Percentiles rank a stretch among this genome's conserved stretches.
These are phyloP conservation scores for Carex parvula DNA, from an alignment of 176 grass and related monocot species.

Conservation along the genomic window DNA sequence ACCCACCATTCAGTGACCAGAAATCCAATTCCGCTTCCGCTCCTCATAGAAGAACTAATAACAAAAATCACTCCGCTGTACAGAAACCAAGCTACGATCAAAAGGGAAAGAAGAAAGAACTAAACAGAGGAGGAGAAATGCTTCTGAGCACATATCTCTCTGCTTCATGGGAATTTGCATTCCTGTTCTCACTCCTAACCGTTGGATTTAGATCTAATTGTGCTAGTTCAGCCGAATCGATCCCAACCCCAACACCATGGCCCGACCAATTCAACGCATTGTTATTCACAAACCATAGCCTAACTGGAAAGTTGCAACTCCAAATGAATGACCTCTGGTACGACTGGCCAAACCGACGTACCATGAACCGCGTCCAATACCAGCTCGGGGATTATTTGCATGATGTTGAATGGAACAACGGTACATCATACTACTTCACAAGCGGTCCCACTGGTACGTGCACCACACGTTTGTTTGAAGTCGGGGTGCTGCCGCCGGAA, in stretches of 20 bases:
- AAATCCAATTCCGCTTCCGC: no score
- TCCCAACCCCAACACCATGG: slow-evolving; percentile 33
- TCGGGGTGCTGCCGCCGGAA: slow-evolving; percentile 43
- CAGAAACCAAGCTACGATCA: background rate
- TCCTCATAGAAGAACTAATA: no score
- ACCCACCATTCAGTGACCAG: no score
- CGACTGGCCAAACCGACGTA: slow-evolving; percentile 65
- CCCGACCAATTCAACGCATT: slow-evolving; percentile 78
- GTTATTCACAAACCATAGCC: slow-evolving; percentile 53
- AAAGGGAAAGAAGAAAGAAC: background rate
- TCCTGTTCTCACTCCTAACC: background rate
- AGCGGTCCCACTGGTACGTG: slow-evolving; percentile 25
- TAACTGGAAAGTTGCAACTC: slow-evolving; percentile 29
- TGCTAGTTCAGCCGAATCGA: background rate
- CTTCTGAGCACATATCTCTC: background rate
- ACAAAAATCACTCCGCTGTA: background rate
- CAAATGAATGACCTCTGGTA: slow-evolving; percentile 68
- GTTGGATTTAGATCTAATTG: background rate
- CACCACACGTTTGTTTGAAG: slow-evolving; percentile 35
- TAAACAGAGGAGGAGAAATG: background rate
- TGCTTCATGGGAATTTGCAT: background rate
- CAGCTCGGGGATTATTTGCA: slow-evolving; percentile 52
- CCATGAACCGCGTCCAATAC: slow-evolving; percentile 57
- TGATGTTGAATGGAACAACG: slow-evolving; percentile 79
- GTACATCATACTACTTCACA: slow-evolving; percentile 65